phyloP scores from a whole-genome alignment of 2,329 filamentous ascomycete species.

The Bipolaris cookei region DNA sequence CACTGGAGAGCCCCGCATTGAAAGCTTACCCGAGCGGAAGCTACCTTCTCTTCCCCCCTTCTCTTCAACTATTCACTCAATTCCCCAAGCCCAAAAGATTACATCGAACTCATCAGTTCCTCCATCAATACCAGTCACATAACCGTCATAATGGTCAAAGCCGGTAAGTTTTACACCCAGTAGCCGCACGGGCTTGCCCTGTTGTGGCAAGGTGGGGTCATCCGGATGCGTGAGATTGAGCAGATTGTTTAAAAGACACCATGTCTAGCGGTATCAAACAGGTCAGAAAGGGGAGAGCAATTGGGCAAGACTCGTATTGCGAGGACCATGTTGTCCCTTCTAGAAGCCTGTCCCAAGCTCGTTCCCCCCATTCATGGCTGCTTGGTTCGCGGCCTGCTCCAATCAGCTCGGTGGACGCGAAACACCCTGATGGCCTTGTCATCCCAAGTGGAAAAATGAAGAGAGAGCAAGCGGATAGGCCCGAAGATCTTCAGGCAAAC shows the following conservation, averaged over 20 bases:
- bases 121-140: constrained; percentile 22
- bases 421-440: constrained; percentile 41
- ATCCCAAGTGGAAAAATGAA: neutral
- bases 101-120: constrained; percentile 16
- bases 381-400: constrained; percentile 22
- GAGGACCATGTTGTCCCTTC: constrained; percentile 36
- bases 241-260: constrained; percentile 55
- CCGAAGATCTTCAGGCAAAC: neutral
- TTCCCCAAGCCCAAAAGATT: constrained; percentile 10
- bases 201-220: constrained; percentile 43
- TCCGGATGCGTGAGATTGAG: constrained; percentile 63
- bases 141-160: constrained; percentile 95
- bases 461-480: neutral
- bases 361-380: neutral
- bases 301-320: constrained; percentile 18
- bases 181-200: constrained; percentile 27
- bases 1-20: constrained; percentile 44
- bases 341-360: constrained; percentile 7
- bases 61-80: constrained; percentile 13
- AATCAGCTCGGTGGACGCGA: constrained; percentile 29
- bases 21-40: constrained; percentile 26
- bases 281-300: constrained; percentile 19
- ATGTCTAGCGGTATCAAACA: constrained; percentile 13
- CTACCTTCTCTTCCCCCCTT: constrained; percentile 6
- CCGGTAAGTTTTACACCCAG: constrained; percentile 69